Percentiles rank a stretch among this genome's conserved stretches.
These are phyloP conservation scores for Clavispora santaluciae DNA, from an alignment of 805 yeast species.

Conservation along the genomic window DNA sequence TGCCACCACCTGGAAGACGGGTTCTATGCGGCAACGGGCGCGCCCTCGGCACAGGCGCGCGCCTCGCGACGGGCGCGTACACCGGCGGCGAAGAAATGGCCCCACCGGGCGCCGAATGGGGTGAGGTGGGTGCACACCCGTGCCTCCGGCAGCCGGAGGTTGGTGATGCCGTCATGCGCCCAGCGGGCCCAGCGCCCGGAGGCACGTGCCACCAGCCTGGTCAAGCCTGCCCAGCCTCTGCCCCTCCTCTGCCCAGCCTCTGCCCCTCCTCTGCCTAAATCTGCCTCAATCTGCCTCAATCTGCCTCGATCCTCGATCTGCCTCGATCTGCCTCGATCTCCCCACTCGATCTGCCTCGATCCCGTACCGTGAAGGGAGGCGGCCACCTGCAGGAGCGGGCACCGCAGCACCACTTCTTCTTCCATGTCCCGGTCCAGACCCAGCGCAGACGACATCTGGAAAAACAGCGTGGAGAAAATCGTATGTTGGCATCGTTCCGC, in stretches of 20 bases:
- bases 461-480: constrained; percentile 77
- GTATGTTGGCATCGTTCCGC: constrained; percentile 37
- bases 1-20: background rate
- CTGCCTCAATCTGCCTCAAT: no score
- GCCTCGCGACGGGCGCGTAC: no score
- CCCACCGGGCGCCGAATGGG: background rate
- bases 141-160: background rate
- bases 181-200: background rate
- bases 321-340: no score
- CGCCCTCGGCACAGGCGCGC: no score
- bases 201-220: no score
- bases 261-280: no score
- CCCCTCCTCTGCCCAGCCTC: no score
- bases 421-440: constrained; percentile 15
- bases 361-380: no score
- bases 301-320: no score
- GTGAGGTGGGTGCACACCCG: background rate
- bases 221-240: no score
- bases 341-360: no score
- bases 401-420: background rate
- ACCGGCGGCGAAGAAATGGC: background rate
- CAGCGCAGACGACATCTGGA: constrained; percentile 89
- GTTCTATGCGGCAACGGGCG: background rate
- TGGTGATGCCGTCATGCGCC: constrained; percentile 1
- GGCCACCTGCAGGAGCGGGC: no score